Conservation (phyloP, 1,139 yeast genomes). For the Hansenula lynferdii region DNA sequence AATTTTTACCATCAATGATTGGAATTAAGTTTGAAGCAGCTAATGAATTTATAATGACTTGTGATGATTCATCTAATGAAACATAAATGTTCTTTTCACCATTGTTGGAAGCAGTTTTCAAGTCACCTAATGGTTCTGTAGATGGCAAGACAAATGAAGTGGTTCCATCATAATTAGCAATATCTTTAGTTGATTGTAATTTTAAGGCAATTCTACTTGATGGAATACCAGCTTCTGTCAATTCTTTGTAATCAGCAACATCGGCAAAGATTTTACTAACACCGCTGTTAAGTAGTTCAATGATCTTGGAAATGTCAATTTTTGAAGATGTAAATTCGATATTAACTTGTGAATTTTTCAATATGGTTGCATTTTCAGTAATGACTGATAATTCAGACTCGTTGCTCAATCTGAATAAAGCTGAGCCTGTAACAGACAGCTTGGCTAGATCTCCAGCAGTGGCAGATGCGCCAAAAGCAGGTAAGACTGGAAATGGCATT, state of each 20-base stretch:
- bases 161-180: conserved; percentile 10
- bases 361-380: conserved; percentile 3
- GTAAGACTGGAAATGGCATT: conserved; percentile 24
- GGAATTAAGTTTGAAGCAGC: conserved; percentile 43
- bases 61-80: conserved; percentile 16
- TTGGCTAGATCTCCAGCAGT: conserved; percentile 7
- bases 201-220: conserved; percentile 21
- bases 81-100: conserved; percentile 44
- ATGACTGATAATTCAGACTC: conserved; percentile 12
- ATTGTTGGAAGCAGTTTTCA: conserved; percentile 24
- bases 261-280: conserved; percentile 47
- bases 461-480: conserved; percentile 12
- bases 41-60: conserved; percentile 21
- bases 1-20: conserved; percentile 35
- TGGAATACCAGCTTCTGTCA: conserved; percentile 55
- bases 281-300: conserved; percentile 65
- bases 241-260: conserved; percentile 29
- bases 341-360: conserved; percentile 9
- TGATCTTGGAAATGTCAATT: conserved; percentile 39
- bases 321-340: conserved; percentile 12
- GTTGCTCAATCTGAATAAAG: conserved; percentile 11
- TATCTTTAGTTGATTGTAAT: conserved; percentile 6
- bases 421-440: conserved; percentile 20
- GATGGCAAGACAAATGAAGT: conserved; percentile 22
- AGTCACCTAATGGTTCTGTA: conserved; percentile 19